Evolutionary conservation across 306 rosid genomes (phyloP), one percentile per base, ranked within the genome.

Genomic region (Acmispon strigosus): DNA sequence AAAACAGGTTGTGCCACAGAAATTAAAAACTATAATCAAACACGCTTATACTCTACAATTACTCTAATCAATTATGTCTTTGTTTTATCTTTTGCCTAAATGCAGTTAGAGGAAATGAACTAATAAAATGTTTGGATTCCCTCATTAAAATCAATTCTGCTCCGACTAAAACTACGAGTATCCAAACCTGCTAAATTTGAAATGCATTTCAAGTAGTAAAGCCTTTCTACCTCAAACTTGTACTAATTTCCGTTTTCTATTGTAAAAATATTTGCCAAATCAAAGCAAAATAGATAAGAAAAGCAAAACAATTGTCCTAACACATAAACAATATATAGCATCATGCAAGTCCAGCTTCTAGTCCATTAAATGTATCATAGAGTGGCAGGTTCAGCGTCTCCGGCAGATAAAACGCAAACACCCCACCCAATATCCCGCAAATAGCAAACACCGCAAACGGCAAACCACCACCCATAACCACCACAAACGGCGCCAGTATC

Each of bases 321-420:
- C 32, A 27, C 32, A 27, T 27, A 22, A 22, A 22, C 24, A 22
- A 22, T 22, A 22, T 22, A 22, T 22, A 27, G 34, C 5, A 63
- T 76, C 59, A 69, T 6, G 44, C 55, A 22, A 70, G 51, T 57
- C 73, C 77, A 20, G 68, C 73, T 54, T 78, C 90, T 77, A 93
- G 52, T 27, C 96, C 98, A 5, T 63, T 37, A 71, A 93, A 84
- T 0, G 98, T 93, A 44, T 93, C 98, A 58, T 88, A 93, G 14
- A 93, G 74, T 0, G 98, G 98, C 77, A 66, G 75, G 69, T 93
- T 81, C 6, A 93, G 15, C 13, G 98, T 93, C 84, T 93, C 98
- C 4, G 97, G 98, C 64, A 93, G 60, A 76, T 82, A 84, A 84
- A 87, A 87, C 0, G 88, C 98, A 29, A 90, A 68, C 19, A 79